A percentile compares a stretch with the other conserved stretches of the same genome.
These are phyloP conservation scores for Microascus cirrosus DNA, from an alignment of 2,329 filamentous ascomycete genomes.

Conservation along the genomic window DNA sequence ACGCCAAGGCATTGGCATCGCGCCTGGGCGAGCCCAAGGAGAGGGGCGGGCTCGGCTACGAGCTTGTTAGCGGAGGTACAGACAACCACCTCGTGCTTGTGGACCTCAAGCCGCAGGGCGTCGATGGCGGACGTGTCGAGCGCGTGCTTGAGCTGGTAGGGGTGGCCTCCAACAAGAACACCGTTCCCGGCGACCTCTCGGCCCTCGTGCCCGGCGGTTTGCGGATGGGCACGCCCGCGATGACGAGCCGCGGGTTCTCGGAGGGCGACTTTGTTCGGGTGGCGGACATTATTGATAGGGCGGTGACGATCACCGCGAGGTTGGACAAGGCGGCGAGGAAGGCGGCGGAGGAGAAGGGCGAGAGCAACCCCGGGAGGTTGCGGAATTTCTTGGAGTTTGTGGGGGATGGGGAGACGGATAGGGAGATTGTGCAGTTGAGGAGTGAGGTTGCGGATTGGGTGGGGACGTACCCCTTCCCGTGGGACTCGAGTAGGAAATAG, in stretches of 20 bases:
- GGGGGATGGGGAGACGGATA: conserved; percentile 53
- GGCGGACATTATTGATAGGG: conserved; percentile 74
- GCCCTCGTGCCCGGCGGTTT: conserved; percentile 88
- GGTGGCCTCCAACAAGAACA: conserved; percentile 99
- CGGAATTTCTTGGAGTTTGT: conserved; percentile 59
- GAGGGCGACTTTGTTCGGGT: conserved; percentile 81
- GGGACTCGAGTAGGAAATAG: conserved; percentile 29
- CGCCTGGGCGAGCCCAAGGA: conserved; percentile 56
- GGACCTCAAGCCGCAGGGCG: conserved; percentile 77
- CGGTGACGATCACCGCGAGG: conserved; percentile 66
- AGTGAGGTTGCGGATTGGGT: conserved; percentile 73
- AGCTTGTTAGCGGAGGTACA: conserved; percentile 84
- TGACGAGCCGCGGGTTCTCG: conserved; percentile 92
- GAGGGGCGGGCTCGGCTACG: conserved; percentile 71
- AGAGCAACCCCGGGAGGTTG: conserved; percentile 54
- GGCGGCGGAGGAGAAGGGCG: conserved; percentile 53
- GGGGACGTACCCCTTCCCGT: conserved; percentile 61
- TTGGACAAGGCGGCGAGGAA: conserved; percentile 64
- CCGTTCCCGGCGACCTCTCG: conserved; percentile 87
- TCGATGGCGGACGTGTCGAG: conserved; percentile 86
- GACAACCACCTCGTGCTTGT: conserved; percentile 95
- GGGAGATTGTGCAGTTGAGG: conserved; percentile 62
- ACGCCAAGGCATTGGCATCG: conserved; percentile 76
- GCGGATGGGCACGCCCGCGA: conserved; percentile 89
- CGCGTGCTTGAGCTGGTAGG: conserved; percentile 84